These are phyloP conservation scores for Ceratocystis diversiconidia DNA, from an alignment of 2,329 filamentous ascomycete genomes.

Conservation along the genomic window DNA sequence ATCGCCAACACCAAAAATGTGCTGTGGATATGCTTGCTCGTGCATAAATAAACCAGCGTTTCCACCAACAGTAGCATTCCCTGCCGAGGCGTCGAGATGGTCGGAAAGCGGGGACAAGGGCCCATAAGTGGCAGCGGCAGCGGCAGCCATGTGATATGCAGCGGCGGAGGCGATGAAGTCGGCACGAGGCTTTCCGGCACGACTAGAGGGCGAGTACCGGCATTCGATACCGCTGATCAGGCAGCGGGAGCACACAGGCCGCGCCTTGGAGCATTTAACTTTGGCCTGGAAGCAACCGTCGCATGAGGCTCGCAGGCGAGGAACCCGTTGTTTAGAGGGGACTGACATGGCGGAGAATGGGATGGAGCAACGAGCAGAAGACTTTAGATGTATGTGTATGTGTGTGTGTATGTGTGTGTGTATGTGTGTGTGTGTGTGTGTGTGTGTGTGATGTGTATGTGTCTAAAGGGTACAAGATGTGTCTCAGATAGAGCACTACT, in stretches of 20 bases:
- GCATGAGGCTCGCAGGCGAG: constrained; percentile 35
- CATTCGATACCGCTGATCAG: constrained; percentile 36
- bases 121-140: background rate
- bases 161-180: constrained; percentile 6
- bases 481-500: background rate
- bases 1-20: constrained; percentile 10
- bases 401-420: no score
- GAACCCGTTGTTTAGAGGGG: constrained; percentile 26
- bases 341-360: background rate
- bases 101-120: constrained; percentile 8
- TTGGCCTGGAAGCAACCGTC: constrained; percentile 42
- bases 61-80: background rate
- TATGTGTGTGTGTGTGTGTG: no score
- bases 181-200: constrained; percentile 26
- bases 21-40: constrained; percentile 6
- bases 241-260: constrained; percentile 40
- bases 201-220: constrained; percentile 38
- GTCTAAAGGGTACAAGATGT: background rate
- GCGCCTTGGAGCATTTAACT: constrained; percentile 40
- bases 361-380: background rate
- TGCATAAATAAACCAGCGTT: constrained; percentile 4
- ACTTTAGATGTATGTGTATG: background rate
- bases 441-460: background rate
- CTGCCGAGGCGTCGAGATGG: background rate
- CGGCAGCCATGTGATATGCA: constrained; percentile 6